phyloP scores from a whole-genome alignment of 1,284 basidiomycete genomes.

The Kwoniella shivajii region DNA sequence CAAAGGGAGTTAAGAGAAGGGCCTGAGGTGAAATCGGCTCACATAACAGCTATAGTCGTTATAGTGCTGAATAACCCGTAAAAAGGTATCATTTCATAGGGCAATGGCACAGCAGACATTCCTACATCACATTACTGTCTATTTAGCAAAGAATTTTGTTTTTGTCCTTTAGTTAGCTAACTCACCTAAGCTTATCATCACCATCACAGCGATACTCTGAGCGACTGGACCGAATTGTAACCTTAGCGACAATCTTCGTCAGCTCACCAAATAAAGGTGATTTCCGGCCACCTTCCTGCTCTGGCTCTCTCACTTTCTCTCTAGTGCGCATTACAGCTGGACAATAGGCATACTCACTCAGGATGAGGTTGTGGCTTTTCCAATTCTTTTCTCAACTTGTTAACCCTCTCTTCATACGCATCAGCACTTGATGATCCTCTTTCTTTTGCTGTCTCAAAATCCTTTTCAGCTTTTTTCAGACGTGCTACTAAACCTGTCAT shows the following conservation, averaged over 20 bases:
- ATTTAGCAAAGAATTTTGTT: background rate
- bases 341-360: slow-evolving; percentile 26
- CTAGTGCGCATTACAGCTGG: too few species aligned
- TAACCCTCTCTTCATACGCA: slow-evolving; percentile 15
- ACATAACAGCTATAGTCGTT: slow-evolving; percentile 36
- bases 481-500: slow-evolving; percentile 17
- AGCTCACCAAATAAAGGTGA: too few species aligned
- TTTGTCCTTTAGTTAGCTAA: background rate
- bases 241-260: too few species aligned
- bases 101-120: slow-evolving; percentile 31
- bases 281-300: too few species aligned
- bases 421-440: slow-evolving; percentile 16
- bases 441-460: slow-evolving; percentile 9
- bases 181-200: slow-evolving; percentile 34
- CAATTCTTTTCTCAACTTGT: slow-evolving; percentile 32
- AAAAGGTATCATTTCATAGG: slow-evolving; percentile 32
- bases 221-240: slow-evolving; percentile 38
- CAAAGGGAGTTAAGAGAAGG: background rate
- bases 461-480: slow-evolving; percentile 20
- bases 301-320: too few species aligned
- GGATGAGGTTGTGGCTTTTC: slow-evolving; percentile 34
- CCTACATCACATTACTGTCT: slow-evolving; percentile 4
- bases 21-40: slow-evolving; percentile 9
- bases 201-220: slow-evolving; percentile 41
- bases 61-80: slow-evolving; percentile 37